Percentiles rank a stretch among this genome's conserved stretches.
These are phyloP conservation scores for Fusarium anguioides DNA, from an alignment of 2,329 filamentous ascomycete genomes.

Conservation along the genomic window DNA sequence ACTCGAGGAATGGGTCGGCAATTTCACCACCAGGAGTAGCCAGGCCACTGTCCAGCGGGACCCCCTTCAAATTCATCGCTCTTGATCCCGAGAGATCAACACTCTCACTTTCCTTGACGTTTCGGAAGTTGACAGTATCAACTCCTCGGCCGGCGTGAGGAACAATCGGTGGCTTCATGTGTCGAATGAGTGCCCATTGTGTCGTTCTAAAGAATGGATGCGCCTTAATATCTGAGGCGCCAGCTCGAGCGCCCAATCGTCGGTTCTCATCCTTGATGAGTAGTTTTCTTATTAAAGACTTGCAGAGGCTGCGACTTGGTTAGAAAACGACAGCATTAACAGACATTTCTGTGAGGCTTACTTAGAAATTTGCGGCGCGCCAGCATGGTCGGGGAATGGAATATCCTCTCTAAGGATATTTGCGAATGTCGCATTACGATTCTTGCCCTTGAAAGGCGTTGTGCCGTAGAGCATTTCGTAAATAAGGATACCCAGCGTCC, in stretches of 20 bases:
- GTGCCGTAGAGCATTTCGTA: constrained; percentile 99
- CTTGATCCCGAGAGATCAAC: constrained; percentile 80
- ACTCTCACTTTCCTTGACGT: constrained; percentile 96
- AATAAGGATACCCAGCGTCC: constrained; percentile 95
- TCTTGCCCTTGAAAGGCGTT: constrained; percentile 99
- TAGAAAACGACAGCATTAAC: not conserved
- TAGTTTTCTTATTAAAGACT: constrained; percentile 94
- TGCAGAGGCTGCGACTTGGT: constrained; percentile 78
- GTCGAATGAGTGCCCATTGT: constrained; percentile 95
- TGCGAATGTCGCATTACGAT: constrained; percentile 96
- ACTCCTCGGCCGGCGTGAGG: constrained; percentile 89
- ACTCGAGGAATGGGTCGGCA: constrained; percentile 95
- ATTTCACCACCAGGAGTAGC: constrained; percentile 85
- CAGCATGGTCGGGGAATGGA: constrained; percentile 90
- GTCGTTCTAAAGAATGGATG: constrained; percentile 97
- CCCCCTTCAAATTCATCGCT: constrained; percentile 72
- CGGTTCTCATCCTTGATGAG: constrained; percentile 98
- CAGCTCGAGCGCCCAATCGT: constrained; percentile 90
- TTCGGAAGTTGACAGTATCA: constrained; percentile 96
- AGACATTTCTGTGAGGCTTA: constrained; percentile 60
- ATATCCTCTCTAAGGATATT: constrained; percentile 97
- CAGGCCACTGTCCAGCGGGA: constrained; percentile 86
- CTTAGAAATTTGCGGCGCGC: constrained; percentile 89
- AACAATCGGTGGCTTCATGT: constrained; percentile 98
- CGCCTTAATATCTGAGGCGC: constrained; percentile 94